Percentiles rank a stretch among this genome's conserved stretches.
These are phyloP conservation scores for Candida boleticola DNA, from an alignment of 805 yeast genomes.

Conservation along the genomic window DNA sequence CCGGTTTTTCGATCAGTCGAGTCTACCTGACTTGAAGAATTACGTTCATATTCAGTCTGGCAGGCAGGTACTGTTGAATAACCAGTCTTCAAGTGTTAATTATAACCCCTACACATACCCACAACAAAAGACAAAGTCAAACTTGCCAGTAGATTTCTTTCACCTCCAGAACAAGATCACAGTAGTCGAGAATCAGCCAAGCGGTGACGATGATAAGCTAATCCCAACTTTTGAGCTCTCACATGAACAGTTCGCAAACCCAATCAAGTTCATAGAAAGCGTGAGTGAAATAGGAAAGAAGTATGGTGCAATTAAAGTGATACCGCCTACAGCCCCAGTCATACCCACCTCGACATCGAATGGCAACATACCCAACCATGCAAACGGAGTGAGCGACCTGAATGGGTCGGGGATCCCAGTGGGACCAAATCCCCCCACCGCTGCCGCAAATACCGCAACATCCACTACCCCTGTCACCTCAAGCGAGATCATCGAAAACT, in stretches of 20 bases:
- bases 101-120: conserved; percentile 48
- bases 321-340: conserved; percentile 53
- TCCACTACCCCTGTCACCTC: conserved; percentile 9
- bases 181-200: conserved; percentile 6
- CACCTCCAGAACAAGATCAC: conserved; percentile 29
- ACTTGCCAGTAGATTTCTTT: conserved; percentile 42
- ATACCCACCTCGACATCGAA: not conserved
- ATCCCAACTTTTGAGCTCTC: conserved; percentile 63
- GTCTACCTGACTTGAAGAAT: conserved; percentile 23
- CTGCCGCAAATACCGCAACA: conserved; percentile 17
- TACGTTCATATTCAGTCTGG: conserved; percentile 15
- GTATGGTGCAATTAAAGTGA: conserved; percentile 75
- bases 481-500: conserved; percentile 20
- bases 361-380: not conserved
- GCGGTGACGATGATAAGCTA: conserved; percentile 2
- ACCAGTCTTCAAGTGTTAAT: conserved; percentile 24
- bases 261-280: conserved; percentile 62
- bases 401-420: not conserved
- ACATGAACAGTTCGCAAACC: conserved; percentile 50
- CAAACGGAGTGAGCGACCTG: not conserved
- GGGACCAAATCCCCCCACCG: not conserved
- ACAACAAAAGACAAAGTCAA: conserved; percentile 43
- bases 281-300: conserved; percentile 49
- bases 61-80: conserved; percentile 18
- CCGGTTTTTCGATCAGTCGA: conserved; percentile 21